phyloP scores from a whole-genome alignment of 1,139 yeast species.

The Nakaseomyces bracarensis region DNA sequence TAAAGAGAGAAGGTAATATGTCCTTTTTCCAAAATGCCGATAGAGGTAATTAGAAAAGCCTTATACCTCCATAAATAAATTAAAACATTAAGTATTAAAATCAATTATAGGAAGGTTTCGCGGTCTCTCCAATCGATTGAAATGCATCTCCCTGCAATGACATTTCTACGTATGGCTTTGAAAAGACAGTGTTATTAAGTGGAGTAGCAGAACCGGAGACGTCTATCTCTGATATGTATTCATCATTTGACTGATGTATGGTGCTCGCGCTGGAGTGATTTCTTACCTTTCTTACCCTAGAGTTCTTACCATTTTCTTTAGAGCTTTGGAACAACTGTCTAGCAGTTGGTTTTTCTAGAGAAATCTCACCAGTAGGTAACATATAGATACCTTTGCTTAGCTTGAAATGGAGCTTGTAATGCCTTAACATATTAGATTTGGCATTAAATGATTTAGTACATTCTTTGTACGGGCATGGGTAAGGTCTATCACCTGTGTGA shows the following conservation, averaged over 20 bases:
- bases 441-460: constrained; percentile 73
- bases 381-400: constrained; percentile 15
- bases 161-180: background rate
- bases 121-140: background rate
- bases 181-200: background rate
- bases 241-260: background rate
- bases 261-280: constrained; percentile 2
- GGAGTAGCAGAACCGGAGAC: constrained; percentile 3
- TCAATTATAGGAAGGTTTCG: background rate
- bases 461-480: constrained; percentile 52
- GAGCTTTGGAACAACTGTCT: constrained; percentile 12
- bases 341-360: constrained; percentile 14
- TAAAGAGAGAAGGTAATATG: background rate
- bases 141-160: background rate
- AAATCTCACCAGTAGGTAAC: constrained; percentile 19
- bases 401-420: constrained; percentile 50
- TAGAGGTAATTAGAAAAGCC: no score
- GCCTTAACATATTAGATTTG: constrained; percentile 73
- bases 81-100: background rate
- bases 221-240: constrained; percentile 1
- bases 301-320: background rate
- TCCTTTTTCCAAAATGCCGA: background rate
- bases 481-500: constrained; percentile 84
- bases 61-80: no score
- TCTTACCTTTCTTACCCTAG: constrained; percentile 2